Evolutionary conservation across 768 basidiomycete species (phyloP), one percentile per base, ranked within the genome.

Genomic region (Hortiboletus campestris): DNA sequence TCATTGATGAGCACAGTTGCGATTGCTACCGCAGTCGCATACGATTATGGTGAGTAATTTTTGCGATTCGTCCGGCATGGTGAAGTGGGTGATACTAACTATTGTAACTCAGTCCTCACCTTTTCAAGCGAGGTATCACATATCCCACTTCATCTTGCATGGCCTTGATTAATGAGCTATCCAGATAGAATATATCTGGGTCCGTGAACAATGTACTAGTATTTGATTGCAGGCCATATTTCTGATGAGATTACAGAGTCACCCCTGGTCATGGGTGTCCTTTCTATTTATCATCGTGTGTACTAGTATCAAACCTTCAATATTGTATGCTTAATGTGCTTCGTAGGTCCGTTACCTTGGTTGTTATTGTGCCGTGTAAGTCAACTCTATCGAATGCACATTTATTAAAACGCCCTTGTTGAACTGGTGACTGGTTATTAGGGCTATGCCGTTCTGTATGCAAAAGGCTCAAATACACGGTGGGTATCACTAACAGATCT

Each of bases 101-200:
- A 6, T 28, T 3, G 8, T n/a, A 22, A n/a, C 2, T 10, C 35
- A 62, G 61, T 53, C 17, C 57, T 63, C 38, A 52, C 31, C 2
- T 20, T 63, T 48, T 3, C 57, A 6, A 41, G 16, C 25, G 61
- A 63, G 53, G 61, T 59, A 48, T 35, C 14, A 8, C 19, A 10
- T 17, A 2, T n/a, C n/a, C 3, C 6, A 17, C n/a, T 16, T 53
- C 16, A 10, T 38, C n/a, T 40, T 22, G 17, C 22, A 19, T 35
- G 2, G n/a, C 14, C 22, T 22, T 10, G 13, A 32, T 25, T 28
- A 7, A 39, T 8, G 16, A 12, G 6, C 1, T 28, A 19, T 7
- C 22, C 6, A 63, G 62, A 19, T 63, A 32, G 41, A 60, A 47
- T 47, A 59, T 12, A 7, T 63, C 31, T 63, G 62, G 62, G 62